These are phyloP conservation scores for Castanea sativa DNA, from an alignment of 306 rosid species.

Conservation along the genomic window DNA sequence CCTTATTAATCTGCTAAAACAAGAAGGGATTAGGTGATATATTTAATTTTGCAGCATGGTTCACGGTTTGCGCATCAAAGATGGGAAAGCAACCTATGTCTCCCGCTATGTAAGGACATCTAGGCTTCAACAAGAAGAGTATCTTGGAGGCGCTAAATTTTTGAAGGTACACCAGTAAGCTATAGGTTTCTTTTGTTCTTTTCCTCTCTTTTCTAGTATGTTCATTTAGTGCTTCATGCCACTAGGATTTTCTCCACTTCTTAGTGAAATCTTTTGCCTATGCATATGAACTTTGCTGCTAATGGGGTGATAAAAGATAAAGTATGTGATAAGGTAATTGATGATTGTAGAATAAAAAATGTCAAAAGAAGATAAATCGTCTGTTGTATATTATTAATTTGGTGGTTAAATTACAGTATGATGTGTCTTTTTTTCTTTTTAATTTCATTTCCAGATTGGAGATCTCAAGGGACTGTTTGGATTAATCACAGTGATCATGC, in stretches of 20 bases:
- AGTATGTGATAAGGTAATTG: neutral
- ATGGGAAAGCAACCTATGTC: conserved; percentile 87
- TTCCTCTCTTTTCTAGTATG: neutral
- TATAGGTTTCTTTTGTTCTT: neutral
- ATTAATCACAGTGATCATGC: conserved; percentile 67
- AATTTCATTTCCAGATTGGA: conserved; percentile 61
- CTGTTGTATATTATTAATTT: conserved; percentile 12
- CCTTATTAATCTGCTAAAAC: conserved; percentile 1
- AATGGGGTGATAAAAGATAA: neutral
- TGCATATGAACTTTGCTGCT: neutral
- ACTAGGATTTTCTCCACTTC: neutral
- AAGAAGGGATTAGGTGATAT: conserved; percentile 12
- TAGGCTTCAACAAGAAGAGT: conserved; percentile 86
- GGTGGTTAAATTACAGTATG: conserved; percentile 14
- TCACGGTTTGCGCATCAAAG: conserved; percentile 94
- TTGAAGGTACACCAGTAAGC: conserved; percentile 55
- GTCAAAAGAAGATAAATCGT: neutral
- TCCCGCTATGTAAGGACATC: conserved; percentile 86
- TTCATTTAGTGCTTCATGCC: neutral
- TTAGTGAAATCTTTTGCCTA: neutral
- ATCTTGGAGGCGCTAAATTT: conserved; percentile 77
- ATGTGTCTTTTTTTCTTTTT: conserved; percentile 6
- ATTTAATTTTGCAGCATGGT: conserved; percentile 66
- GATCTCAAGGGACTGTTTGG: conserved; percentile 88
- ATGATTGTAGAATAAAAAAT: neutral